phyloP scores from a whole-genome alignment of 1,284 basidiomycete species.

The Uromyces viciae-fabae region DNA sequence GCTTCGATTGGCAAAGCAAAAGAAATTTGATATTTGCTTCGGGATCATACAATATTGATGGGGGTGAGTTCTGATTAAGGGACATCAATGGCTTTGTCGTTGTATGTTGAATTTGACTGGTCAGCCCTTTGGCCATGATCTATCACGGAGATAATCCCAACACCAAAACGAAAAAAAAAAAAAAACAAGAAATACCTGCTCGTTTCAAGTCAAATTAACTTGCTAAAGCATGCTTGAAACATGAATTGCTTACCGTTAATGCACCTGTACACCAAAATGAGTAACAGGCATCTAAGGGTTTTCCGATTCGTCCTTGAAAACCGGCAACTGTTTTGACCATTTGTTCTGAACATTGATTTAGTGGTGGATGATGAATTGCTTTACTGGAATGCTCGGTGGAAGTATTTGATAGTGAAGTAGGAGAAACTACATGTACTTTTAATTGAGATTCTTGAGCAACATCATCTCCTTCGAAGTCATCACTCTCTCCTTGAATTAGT shows the following conservation, averaged over 20 bases:
- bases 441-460: neutral
- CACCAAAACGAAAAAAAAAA: no score
- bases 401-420: neutral
- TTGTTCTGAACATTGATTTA: neutral
- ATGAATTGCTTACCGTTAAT: conserved; percentile 61
- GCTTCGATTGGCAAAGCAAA: conserved; percentile 34
- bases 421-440: neutral
- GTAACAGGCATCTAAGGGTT: conserved; percentile 84
- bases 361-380: neutral
- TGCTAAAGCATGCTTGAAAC: neutral
- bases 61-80: neutral
- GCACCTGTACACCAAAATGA: conserved; percentile 88
- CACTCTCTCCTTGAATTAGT: neutral
- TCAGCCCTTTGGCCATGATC: no score
- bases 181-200: no score
- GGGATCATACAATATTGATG: conserved; percentile 1
- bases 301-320: conserved; percentile 78
- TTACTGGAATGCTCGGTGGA: neutral
- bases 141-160: no score
- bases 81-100: no score
- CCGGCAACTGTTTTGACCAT: conserved; percentile 57
- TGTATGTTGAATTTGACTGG: no score
- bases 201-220: neutral
- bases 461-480: neutral
- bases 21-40: conserved; percentile 36